Evolutionary conservation across 805 yeast genomes (phyloP), one percentile per base, ranked within the genome.

Genomic region (Scheffersomyces coipomensis): DNA sequence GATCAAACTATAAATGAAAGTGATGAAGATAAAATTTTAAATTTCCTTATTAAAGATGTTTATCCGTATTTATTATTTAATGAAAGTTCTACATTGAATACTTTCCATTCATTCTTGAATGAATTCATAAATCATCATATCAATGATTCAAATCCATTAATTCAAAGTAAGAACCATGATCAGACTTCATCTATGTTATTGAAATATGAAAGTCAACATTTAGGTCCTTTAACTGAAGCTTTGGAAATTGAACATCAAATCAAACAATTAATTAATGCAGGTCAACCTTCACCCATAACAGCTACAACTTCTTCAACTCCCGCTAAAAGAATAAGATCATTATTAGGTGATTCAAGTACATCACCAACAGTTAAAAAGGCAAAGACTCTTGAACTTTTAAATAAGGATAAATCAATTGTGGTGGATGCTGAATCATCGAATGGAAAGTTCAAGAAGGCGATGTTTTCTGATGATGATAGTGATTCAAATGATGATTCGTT

Each of bases 11-110:
- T 10, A 3, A n/a, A 10, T 22, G 30, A 22, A 5, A 9, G 19
- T 15, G 11, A 29, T 25, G 29, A 22, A 11, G 36, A 35, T 21
- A 15, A 27, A 13, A 34, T 41, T 12, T 13, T 29, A 16, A 15
- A 19, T 16, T 25, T 34, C 11, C 33, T 41, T 21, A 22, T 23
- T 17, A 13, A 23, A 7, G 18, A 33, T 7, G 11, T 41, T 7
- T 34, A 33, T 21, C 45, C 41, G 12, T 25, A 19, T 19, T 23
- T 39, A 17, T 13, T 19, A 3, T 33, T 21, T 22, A 16, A 37
- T n/a, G 37, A 35, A 27, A 27, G 30, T 27, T 10, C 30, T 13
- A 10, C 18, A 13, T 13, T 27, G 18, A 5, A 27, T 27, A 4
- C 30, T 5, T 27, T 27, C 12, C 17, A n/a, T 27, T 5, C 7